Conservation (phyloP, 371 early-diverging fungal genomes). For the Fennellomyces sp. region DNA sequence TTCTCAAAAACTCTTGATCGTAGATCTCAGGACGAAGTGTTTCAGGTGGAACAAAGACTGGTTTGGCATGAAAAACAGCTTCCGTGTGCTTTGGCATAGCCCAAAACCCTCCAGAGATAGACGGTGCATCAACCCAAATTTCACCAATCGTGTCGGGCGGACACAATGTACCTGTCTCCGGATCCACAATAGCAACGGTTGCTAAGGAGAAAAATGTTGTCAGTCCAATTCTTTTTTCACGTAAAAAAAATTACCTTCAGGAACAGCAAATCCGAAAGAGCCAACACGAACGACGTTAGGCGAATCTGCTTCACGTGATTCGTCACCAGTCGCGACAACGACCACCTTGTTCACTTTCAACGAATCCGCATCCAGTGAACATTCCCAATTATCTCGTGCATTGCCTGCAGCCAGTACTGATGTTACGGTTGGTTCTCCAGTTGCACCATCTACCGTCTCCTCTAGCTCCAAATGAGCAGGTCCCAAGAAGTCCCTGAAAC, state of each 20-base stretch:
- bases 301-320: slow-evolving; percentile 13
- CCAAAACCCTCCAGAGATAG: slow-evolving; percentile 83
- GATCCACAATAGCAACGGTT: slow-evolving; percentile 82
- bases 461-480: slow-evolving; percentile 39
- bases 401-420: slow-evolving; percentile 41
- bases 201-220: slow-evolving; percentile 24
- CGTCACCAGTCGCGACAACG: slow-evolving; percentile 51
- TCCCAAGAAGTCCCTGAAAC: slow-evolving; percentile 55
- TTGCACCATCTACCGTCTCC: slow-evolving; percentile 12
- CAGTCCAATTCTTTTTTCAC: neutral
- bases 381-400: slow-evolving; percentile 59
- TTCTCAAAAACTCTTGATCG: slow-evolving; percentile 69
- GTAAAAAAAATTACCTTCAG: slow-evolving; percentile 67
- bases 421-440: slow-evolving; percentile 18
- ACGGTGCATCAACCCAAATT: slow-evolving; percentile 81
- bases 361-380: slow-evolving; percentile 58
- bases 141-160: slow-evolving; percentile 81
- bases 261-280: slow-evolving; percentile 68
- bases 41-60: slow-evolving; percentile 55
- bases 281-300: slow-evolving; percentile 28
- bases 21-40: slow-evolving; percentile 51
- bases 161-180: slow-evolving; percentile 75
- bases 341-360: slow-evolving; percentile 55
- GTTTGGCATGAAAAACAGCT: slow-evolving; percentile 72
- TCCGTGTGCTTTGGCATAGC: slow-evolving; percentile 74